phyloP scores from a whole-genome alignment of 257 asterid genomes.

The Rhazya stricta region DNA sequence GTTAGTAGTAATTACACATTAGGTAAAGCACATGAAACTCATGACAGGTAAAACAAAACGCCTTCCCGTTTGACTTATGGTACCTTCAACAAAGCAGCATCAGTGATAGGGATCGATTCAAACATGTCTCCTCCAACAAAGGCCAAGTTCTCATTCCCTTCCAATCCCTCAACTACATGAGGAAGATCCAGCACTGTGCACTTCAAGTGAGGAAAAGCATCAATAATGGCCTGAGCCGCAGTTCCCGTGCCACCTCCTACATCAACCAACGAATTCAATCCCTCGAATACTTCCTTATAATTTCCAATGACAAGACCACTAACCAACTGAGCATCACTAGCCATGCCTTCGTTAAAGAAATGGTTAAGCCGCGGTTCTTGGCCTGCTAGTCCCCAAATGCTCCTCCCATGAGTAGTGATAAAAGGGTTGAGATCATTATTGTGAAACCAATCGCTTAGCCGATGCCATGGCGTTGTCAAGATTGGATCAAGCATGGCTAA shows the following conservation, averaged over 20 bases:
- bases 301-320: conserved; percentile 4
- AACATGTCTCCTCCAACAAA: conserved; percentile 28
- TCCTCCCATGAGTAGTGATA: conserved; percentile 12
- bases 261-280: conserved; percentile 26
- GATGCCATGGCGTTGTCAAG: conserved; percentile 12
- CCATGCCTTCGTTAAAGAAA: conserved; percentile 31
- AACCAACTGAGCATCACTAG: conserved; percentile 25
- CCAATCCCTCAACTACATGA: conserved; percentile 13
- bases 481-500: conserved; percentile 11
- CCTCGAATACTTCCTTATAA: conserved; percentile 25
- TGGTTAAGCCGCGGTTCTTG: conserved; percentile 14
- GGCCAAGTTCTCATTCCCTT: conserved; percentile 4
- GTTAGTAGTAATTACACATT: not conserved
- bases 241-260: conserved; percentile 33
- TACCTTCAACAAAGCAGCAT: conserved; percentile 23
- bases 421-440: conserved; percentile 11
- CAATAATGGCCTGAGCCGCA: conserved; percentile 13
- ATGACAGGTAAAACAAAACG: too few species aligned
- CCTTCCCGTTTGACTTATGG: too few species aligned
- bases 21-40: too few species aligned
- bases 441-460: conserved; percentile 27
- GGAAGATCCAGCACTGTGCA: conserved; percentile 26
- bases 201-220: conserved; percentile 16
- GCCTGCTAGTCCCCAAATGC: conserved; percentile 19
- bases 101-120: conserved; percentile 13